Conservation (phyloP, 2,329 filamentous ascomycete genomes). For the Alternaria tenuissima region DNA sequence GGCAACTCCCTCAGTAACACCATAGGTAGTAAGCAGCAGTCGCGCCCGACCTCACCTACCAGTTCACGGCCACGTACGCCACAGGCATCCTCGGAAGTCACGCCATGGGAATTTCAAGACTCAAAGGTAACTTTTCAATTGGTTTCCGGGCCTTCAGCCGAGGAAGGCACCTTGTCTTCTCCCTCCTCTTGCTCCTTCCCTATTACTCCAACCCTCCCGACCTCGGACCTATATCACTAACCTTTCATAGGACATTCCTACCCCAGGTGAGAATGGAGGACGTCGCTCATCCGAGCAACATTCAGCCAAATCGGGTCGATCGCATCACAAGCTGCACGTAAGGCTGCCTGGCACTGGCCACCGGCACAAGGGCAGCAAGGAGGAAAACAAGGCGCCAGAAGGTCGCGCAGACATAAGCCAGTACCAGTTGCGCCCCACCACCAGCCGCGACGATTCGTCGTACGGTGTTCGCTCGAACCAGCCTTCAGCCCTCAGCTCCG, state of each 20-base stretch:
- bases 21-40: constrained; percentile 56
- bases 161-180: background rate
- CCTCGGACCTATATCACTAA: constrained; percentile 23
- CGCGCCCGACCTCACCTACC: constrained; percentile 72
- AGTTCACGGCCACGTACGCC: constrained; percentile 84
- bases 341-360: constrained; percentile 70
- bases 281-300: constrained; percentile 48
- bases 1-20: constrained; percentile 83
- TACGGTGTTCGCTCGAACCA: constrained; percentile 54
- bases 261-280: constrained; percentile 46
- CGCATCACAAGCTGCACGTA: constrained; percentile 60
- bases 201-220: background rate
- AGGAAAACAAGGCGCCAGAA: constrained; percentile 57
- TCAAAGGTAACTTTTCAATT: constrained; percentile 66
- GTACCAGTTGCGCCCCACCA: constrained; percentile 71
- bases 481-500: constrained; percentile 58
- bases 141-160: background rate
- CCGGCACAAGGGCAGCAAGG: constrained; percentile 72
- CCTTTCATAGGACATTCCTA: constrained; percentile 32
- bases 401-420: constrained; percentile 46
- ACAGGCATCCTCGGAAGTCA: constrained; percentile 87
- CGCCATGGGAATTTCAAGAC: constrained; percentile 96
- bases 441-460: constrained; percentile 77
- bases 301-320: constrained; percentile 61
- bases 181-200: background rate